phyloP scores from a whole-genome alignment of 2,329 filamentous ascomycete species.

The Colletotrichum incanum region DNA sequence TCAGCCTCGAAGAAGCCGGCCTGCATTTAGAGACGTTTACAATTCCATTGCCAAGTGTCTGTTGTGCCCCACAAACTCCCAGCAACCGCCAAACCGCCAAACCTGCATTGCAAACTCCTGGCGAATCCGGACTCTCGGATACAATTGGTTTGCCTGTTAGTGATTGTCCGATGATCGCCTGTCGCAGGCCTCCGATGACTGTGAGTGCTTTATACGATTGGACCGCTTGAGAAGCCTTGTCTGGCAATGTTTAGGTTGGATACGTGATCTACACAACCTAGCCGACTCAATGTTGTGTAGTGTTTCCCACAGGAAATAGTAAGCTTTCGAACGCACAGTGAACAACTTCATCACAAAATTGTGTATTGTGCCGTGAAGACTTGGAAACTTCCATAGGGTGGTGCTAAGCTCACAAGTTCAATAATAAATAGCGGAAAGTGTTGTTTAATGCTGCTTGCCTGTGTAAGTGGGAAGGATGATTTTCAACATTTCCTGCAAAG shows the following conservation, averaged over 20 bases:
- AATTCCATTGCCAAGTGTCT: neutral
- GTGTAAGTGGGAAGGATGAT: neutral
- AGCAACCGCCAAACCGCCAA: conserved; percentile 11
- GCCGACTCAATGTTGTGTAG: neutral
- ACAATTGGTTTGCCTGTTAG: conserved; percentile 2
- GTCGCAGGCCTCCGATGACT: conserved; percentile 18
- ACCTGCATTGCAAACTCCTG: neutral
- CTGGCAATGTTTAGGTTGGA: neutral
- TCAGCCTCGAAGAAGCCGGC: conserved; percentile 1
- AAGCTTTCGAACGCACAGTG: neutral
- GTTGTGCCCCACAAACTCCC: conserved; percentile 11
- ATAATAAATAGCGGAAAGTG: neutral
- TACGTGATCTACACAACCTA: neutral
- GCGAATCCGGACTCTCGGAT: neutral
- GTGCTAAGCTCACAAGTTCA: too few species aligned
- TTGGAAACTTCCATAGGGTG: neutral
- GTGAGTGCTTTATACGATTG: conserved; percentile 4
- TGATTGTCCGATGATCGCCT: conserved; percentile 9
- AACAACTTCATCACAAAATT: neutral
- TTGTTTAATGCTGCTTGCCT: neutral
- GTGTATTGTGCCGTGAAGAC: neutral
- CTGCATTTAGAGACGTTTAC: neutral
- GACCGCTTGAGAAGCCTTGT: neutral
- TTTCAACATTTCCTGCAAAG: neutral
- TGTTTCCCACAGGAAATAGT: neutral